phyloP scores from a whole-genome alignment of 495 filamentous ascomycete genomes.

The Hyaloscypha hepaticicola region DNA sequence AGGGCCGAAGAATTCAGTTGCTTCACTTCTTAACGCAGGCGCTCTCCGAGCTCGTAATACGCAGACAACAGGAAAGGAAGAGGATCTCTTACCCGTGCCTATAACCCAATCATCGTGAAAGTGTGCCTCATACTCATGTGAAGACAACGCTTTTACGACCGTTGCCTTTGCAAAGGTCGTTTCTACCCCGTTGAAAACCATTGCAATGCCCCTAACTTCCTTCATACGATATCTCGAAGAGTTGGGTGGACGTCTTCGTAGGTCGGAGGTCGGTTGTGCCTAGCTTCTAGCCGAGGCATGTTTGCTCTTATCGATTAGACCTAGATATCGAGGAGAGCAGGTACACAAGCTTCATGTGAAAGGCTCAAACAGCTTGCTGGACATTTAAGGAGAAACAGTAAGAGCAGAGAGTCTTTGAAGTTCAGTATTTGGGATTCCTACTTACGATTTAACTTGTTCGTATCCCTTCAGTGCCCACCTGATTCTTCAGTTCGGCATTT shows the following conservation, averaged over 20 bases:
- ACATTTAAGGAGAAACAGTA: no score
- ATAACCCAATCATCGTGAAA: constrained; percentile 69
- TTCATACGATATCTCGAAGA: not conserved
- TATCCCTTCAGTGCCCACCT: no score
- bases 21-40: not conserved
- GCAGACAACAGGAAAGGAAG: not conserved
- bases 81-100: constrained; percentile 53
- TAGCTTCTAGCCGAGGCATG: not conserved
- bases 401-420: no score
- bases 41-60: not conserved
- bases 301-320: not conserved
- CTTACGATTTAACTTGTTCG: no score
- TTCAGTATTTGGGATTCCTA: no score
- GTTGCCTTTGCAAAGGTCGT: constrained; percentile 58
- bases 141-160: constrained; percentile 50
- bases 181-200: not conserved
- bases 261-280: no score
- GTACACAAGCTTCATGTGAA: no score
- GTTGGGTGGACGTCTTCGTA: not conserved
- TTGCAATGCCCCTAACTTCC: not conserved
- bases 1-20: not conserved
- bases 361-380: no score
- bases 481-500: no score
- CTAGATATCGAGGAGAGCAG: no score
- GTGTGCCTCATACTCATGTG: constrained; percentile 59